Conservation (phyloP, 2,329 filamentous ascomycete genomes). For the Botrytis aclada region DNA sequence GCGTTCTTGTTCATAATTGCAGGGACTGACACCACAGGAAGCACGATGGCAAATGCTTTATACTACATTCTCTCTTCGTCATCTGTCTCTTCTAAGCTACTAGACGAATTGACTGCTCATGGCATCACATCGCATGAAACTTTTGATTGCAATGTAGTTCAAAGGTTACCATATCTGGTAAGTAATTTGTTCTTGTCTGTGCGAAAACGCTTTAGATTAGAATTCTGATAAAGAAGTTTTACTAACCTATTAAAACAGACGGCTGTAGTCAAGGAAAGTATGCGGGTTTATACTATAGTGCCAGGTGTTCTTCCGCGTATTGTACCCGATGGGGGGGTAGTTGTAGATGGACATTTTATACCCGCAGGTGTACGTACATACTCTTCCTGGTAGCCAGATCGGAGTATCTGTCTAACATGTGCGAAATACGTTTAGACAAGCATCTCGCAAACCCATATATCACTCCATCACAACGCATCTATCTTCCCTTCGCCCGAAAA, state of each 20-base stretch:
- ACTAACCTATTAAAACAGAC: neutral
- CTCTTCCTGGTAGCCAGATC: neutral
- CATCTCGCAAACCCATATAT: neutral
- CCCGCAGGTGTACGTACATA: neutral
- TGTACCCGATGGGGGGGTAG: neutral
- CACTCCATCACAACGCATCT: neutral
- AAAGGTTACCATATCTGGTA: neutral
- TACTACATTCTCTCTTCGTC: neutral
- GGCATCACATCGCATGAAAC: neutral
- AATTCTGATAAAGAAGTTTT: too few relatives aligned
- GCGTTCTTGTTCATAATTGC: neutral
- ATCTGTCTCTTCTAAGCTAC: neutral
- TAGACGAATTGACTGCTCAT: neutral
- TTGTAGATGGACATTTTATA: neutral
- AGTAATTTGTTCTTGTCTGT: neutral
- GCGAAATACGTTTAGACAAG: neutral
- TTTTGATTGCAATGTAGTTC: neutral
- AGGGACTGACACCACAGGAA: neutral
- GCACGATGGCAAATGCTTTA: neutral
- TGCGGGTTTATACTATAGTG: neutral
- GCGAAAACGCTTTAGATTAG: accelerated
- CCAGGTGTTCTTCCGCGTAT: neutral
- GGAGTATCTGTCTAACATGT: neutral
- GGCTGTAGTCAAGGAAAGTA: neutral
- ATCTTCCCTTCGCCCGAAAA: neutral